Conservation (phyloP, 2,329 filamentous ascomycete species). For the Shiraia sp. region DNA sequence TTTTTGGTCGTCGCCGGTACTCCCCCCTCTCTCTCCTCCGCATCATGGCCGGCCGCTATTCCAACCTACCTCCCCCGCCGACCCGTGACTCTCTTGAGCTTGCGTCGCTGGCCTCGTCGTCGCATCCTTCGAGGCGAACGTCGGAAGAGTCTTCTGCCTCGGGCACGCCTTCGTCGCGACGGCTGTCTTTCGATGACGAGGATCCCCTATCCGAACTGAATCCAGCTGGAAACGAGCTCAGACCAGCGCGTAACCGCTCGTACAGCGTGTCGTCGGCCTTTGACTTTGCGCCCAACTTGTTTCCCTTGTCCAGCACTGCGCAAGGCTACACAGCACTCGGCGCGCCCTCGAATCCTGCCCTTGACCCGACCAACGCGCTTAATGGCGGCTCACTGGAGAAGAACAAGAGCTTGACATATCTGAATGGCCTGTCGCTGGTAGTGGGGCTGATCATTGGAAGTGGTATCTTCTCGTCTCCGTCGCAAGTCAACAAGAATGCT, state of each 20-base stretch:
- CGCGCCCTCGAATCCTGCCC: slow-evolving; percentile 64
- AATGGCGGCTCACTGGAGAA: slow-evolving; percentile 86
- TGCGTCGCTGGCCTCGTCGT: slow-evolving; percentile 88
- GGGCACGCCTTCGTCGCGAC: slow-evolving; percentile 90
- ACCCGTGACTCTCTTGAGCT: slow-evolving; percentile 94
- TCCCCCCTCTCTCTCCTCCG: slow-evolving; percentile 9
- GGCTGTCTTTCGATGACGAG: slow-evolving; percentile 84
- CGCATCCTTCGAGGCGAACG: slow-evolving; percentile 65
- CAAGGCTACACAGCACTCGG: slow-evolving; percentile 82
- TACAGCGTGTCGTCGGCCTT: slow-evolving; percentile 94
- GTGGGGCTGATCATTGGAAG: slow-evolving; percentile 94
- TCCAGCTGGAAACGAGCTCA: slow-evolving; percentile 53
- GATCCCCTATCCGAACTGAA: slow-evolving; percentile 69
- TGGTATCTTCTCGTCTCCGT: slow-evolving; percentile 93
- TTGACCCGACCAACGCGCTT: slow-evolving; percentile 60
- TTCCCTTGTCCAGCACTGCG: slow-evolving; percentile 84
- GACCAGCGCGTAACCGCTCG: slow-evolving; percentile 63
- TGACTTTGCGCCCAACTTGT: slow-evolving; percentile 91
- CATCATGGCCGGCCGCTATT: slow-evolving; percentile 45
- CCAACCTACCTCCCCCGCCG: slow-evolving; percentile 42
- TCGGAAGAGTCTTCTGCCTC: slow-evolving; percentile 75
- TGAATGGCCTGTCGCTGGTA: slow-evolving; percentile 90
- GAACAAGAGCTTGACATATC: slow-evolving; percentile 91
- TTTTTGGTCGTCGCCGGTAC: slow-evolving; percentile 19
- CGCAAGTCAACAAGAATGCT: slow-evolving; percentile 87